A percentile compares a stretch with the other conserved stretches of the same genome.
Conservation (phyloP, 75 land plant species). For the Chamaecyparis obtusa region DNA sequence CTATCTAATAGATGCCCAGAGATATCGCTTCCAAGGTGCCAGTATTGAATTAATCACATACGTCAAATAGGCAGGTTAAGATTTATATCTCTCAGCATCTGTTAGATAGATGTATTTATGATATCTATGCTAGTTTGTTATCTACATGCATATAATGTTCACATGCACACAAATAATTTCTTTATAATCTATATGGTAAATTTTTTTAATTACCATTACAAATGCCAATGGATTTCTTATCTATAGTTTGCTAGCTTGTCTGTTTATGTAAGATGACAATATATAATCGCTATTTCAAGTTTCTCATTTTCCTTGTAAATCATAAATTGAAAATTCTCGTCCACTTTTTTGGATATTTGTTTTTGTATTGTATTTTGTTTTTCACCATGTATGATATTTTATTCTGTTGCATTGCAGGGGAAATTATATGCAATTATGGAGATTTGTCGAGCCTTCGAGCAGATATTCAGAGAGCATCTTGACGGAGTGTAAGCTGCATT, state of each 20-base stretch:
- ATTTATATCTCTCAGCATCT: too few species aligned
- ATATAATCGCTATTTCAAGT: neutral
- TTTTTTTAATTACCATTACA: neutral
- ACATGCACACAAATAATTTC: neutral
- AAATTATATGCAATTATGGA: conserved; percentile 87
- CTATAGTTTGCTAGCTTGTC: neutral
- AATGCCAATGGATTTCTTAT: neutral
- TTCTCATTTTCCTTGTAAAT: neutral
- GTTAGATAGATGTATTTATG: too few species aligned
- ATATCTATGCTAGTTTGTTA: neutral
- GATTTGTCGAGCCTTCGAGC: conserved; percentile 87
- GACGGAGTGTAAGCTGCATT: conserved; percentile 74
- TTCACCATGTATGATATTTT: neutral
- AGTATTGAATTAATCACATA: too few species aligned
- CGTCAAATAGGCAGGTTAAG: too few species aligned
- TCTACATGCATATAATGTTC: too few species aligned
- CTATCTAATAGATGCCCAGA: too few species aligned
- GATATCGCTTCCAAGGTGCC: too few species aligned
- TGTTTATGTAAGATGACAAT: neutral
- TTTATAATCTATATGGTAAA: neutral
- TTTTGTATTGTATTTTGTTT: too few species aligned
- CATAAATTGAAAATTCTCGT: neutral
- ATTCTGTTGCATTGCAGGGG: conserved; percentile 50
- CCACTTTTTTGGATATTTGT: neutral
- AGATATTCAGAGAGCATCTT: conserved; percentile 85